Conservation (phyloP, 768 basidiomycete genomes). For the Phaeolepiota aurea region DNA sequence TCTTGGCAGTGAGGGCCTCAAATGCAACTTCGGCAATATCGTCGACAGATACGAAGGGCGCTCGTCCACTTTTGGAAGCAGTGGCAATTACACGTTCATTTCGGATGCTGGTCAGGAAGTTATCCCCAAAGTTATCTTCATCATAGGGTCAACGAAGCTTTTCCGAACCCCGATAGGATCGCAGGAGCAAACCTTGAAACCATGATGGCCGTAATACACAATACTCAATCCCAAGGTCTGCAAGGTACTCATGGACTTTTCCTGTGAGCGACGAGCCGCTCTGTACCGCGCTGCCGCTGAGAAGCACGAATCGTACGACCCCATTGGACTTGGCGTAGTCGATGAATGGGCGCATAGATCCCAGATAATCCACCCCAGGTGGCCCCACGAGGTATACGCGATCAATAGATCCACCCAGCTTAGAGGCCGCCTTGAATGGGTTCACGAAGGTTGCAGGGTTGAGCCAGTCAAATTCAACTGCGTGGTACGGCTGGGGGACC, state of each 20-base stretch:
- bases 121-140: slow-evolving; percentile 21
- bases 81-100: slow-evolving; percentile 16
- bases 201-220: slow-evolving; percentile 25
- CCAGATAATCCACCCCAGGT: background rate
- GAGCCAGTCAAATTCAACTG: slow-evolving; percentile 26
- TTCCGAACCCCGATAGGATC: too few species aligned
- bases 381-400: slow-evolving; percentile 24
- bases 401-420: slow-evolving; percentile 12
- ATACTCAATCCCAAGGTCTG: slow-evolving; percentile 21
- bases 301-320: slow-evolving; percentile 23
- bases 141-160: too few species aligned
- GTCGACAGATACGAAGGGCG: slow-evolving; percentile 20
- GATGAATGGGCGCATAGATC: slow-evolving; percentile 16
- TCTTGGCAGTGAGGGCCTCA: slow-evolving; percentile 16
- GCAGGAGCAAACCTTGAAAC: slow-evolving; percentile 18
- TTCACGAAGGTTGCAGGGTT: slow-evolving; percentile 21
- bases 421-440: slow-evolving; percentile 17
- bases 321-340: slow-evolving; percentile 21
- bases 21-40: slow-evolving; percentile 24
- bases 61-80: slow-evolving; percentile 15
- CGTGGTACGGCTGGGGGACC: slow-evolving; percentile 15
- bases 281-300: slow-evolving; percentile 16
- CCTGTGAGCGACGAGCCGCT: slow-evolving; percentile 17
- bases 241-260: slow-evolving; percentile 25
- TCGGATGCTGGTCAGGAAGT: slow-evolving; percentile 13